A percentile compares a stretch with the other conserved stretches of the same genome.
These are phyloP conservation scores for Colletotrichum incanum DNA, from an alignment of 2,329 filamentous ascomycete genomes.

Conservation along the genomic window DNA sequence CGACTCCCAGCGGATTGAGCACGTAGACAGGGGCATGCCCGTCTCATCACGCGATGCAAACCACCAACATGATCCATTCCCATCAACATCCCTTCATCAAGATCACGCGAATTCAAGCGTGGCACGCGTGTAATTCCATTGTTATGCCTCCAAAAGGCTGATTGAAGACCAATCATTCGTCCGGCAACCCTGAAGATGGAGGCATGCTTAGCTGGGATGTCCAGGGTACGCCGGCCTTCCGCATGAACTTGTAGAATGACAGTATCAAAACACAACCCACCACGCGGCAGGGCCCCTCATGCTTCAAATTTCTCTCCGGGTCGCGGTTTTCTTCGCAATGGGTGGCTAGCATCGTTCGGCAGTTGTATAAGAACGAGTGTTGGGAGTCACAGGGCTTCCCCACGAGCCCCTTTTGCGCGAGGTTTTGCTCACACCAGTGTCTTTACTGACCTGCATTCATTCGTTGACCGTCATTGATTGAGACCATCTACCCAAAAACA, in stretches of 20 bases:
- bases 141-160: slow-evolving; percentile 23
- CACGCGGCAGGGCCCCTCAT: slow-evolving; percentile 17
- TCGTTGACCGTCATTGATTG: slow-evolving; percentile 25
- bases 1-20: slow-evolving; percentile 24
- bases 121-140: slow-evolving; percentile 40
- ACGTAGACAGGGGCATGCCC: slow-evolving; percentile 24
- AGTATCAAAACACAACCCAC: slow-evolving; percentile 37
- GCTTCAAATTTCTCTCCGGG: slow-evolving; percentile 32
- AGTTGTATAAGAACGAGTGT: slow-evolving; percentile 29
- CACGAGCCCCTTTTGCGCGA: neutral
- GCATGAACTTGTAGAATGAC: slow-evolving; percentile 46
- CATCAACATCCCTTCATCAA: slow-evolving; percentile 34
- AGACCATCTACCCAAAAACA: neutral
- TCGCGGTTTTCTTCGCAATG: neutral
- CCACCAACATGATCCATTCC: slow-evolving; percentile 22
- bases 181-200: slow-evolving; percentile 8
- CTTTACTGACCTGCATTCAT: slow-evolving; percentile 30
- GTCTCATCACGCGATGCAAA: slow-evolving; percentile 25
- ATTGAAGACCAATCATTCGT: neutral
- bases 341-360: slow-evolving; percentile 10
- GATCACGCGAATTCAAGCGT: slow-evolving; percentile 36
- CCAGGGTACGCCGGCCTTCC: slow-evolving; percentile 39
- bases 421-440: slow-evolving; percentile 35
- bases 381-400: neutral
- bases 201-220: slow-evolving; percentile 27